Evolutionary conservation across 2,329 filamentous ascomycete species (phyloP), one percentile per base, ranked within the genome.

Genomic region (Rhynchosporium graminicola): DNA sequence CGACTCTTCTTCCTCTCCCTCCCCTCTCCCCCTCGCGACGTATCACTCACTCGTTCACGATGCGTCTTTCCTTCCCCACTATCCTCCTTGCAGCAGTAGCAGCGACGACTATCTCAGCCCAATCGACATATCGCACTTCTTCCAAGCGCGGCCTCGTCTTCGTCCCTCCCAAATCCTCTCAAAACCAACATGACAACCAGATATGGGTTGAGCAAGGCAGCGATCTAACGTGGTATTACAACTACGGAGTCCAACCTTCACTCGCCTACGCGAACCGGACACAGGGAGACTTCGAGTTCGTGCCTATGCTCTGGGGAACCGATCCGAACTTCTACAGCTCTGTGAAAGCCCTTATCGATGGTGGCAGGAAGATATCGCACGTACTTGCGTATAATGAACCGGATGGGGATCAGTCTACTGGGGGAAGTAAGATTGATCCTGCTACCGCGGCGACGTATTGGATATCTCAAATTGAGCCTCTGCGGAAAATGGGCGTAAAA

Each of bases 201-300:
- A 79, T 89, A 69, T 93, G 89, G 88, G 77, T 80, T 10, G 74
- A 79, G 48, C 58, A 77, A 5, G 80, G 79, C 43, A 84, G 82
- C 20, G 83, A 86, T 47, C 76, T 94, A 60, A 88, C 86, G 3
- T 95, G 91, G 91, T 95, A 95, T 80, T 95, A 94, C 82, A 94
- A 93, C 78, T 95, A 93, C 75, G 76, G 77, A 31, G 71, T 79
- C 26, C 72, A 75, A 3, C 89, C 90, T 1, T 84, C 86, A 0
- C 65, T 75, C 0, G 77, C 77, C 47, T 87, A 82, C 72, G 67
- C 74, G 46, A 74, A 79, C 56, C 70, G 80, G 36, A 69, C 80
- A 0, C 83, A 87, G 68, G 77, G 79, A 13, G 75, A 80, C 13
- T 84, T 94, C 68, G 82, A 90, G 73, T 95, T 91, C 74, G 86